Base-by-base conservation (phyloP, 257 asterid species). In the Solanum corneliomulleri region DNA sequence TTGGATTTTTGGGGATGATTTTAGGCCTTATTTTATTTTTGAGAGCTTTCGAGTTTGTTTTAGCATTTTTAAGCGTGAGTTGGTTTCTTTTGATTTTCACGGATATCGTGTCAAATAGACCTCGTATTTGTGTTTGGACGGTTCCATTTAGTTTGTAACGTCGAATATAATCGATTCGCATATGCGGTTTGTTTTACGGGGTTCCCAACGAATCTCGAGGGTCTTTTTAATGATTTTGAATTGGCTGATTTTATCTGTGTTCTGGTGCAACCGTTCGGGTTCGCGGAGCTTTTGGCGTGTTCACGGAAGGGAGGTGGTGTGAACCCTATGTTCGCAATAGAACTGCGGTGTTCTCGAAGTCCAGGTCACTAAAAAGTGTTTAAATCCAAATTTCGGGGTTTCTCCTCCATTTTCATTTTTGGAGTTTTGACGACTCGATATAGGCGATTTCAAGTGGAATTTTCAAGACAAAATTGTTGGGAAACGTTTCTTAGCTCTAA, bases 71-170 rank as follows among this genome's bases (percentile, higher is more conserved):
- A 52, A n/a, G n/a, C 11, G 1, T 52, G 62, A 52, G 62, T 52
- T 52, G 62, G n/a, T 52, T 52, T 52, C n/a, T 52, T 52, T n/a
- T 52, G 60, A 0, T 52, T 52, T 52, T 52, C 21, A 6, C n/a
- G 2, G 6, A 18, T 18, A 10, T 52, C n/a, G 10, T 3, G 62
- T 18, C n/a, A 52, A 52, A 9, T 23, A 52, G 4, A 52, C n/a
- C 8, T 7, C n/a, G 0, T 0, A 52, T 52, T 52, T 52, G 11
- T 18, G n/a, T 52, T 52, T 52, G 18, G n/a, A 6, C 10, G 1
- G 2, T 1, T 52, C 0, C 10, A 18, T 16, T 18, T 11, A 52
- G n/a, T 52, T 4, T 0, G 0, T 1, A 52, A 52, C 2, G 2
- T 52, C 62, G n/a, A 52, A 23, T 52, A 52, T 52, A 18, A 52